These are phyloP conservation scores for Aquilaria agallochum DNA, from an alignment of 441 rosid genomes.

Conservation along the genomic window DNA sequence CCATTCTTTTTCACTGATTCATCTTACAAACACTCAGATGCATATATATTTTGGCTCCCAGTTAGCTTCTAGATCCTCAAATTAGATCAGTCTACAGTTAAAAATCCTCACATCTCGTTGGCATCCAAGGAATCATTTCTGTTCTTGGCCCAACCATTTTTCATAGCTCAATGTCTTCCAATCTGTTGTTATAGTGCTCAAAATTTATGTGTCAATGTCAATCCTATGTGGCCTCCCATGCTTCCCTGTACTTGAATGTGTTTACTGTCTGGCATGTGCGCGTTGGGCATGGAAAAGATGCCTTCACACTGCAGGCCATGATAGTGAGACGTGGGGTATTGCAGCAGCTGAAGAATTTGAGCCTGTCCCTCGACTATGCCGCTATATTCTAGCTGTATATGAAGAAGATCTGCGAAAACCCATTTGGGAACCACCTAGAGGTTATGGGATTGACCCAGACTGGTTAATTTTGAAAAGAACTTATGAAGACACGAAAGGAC, in stretches of 20 bases:
- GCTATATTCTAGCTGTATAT: constrained; percentile 72
- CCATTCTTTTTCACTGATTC: too few relatives aligned
- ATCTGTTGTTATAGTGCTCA: constrained; percentile 9
- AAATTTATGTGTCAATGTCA: constrained; percentile 50
- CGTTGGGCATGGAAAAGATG: constrained; percentile 95
- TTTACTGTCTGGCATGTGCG: constrained; percentile 83
- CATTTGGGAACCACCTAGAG: constrained; percentile 85
- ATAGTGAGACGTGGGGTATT: constrained; percentile 85
- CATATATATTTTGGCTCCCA: neutral
- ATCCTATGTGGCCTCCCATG: constrained; percentile 85
- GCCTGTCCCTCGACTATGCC: constrained; percentile 74
- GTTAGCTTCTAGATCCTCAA: neutral
- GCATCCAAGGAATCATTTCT: neutral
- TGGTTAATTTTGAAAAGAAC: constrained; percentile 53
- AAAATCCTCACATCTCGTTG: too few relatives aligned
- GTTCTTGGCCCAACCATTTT: constrained; percentile 1
- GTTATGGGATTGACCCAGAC: constrained; percentile 79
- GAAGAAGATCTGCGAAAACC: constrained; percentile 80
- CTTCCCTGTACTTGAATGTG: constrained; percentile 81
- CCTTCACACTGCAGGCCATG: constrained; percentile 82
- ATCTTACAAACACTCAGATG: too few relatives aligned
- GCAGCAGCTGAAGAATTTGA: constrained; percentile 83
- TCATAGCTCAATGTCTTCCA: constrained; percentile 4
- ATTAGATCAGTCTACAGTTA: too few relatives aligned
- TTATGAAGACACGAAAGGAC: constrained; percentile 64